These are phyloP conservation scores for Murraya paniculata DNA, from an alignment of 345 rosid genomes.

Conservation along the genomic window DNA sequence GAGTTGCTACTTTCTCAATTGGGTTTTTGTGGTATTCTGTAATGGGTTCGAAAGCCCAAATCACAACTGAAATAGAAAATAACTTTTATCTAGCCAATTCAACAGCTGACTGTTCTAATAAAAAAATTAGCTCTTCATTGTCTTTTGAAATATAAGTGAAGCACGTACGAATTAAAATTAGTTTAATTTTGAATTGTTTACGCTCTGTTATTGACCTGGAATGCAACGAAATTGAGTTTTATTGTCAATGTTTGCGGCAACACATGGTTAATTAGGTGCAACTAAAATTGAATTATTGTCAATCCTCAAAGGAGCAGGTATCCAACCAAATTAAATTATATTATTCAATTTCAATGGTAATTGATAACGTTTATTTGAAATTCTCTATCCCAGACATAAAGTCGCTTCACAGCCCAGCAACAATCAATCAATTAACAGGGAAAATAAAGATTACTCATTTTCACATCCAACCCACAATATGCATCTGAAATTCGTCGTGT, in stretches of 20 bases:
- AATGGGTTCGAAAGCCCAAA: too few species aligned
- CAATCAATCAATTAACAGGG: neutral
- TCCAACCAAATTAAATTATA: neutral
- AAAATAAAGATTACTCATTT: neutral
- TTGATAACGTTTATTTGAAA: neutral
- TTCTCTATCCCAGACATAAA: neutral
- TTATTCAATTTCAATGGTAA: neutral
- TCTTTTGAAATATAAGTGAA: too few species aligned
- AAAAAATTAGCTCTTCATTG: too few species aligned
- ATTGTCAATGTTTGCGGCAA: neutral
- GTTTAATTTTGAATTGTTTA: too few species aligned
- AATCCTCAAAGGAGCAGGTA: neutral
- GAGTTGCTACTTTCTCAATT: too few species aligned
- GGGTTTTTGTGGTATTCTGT: too few species aligned
- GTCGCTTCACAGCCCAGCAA: neutral
- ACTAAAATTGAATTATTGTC: neutral
- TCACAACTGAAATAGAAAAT: too few species aligned
- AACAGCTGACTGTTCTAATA: too few species aligned
- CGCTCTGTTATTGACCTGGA: too few species aligned
- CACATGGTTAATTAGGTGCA: neutral
- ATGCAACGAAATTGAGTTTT: too few species aligned
- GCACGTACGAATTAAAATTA: too few species aligned
- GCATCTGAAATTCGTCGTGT: neutral
- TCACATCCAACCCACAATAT: neutral
- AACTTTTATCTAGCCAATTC: too few species aligned